A percentile compares a stretch with the other conserved stretches of the same genome.
These are phyloP conservation scores for Barnettozyma californica DNA, from an alignment of 805 yeast species.

Conservation along the genomic window DNA sequence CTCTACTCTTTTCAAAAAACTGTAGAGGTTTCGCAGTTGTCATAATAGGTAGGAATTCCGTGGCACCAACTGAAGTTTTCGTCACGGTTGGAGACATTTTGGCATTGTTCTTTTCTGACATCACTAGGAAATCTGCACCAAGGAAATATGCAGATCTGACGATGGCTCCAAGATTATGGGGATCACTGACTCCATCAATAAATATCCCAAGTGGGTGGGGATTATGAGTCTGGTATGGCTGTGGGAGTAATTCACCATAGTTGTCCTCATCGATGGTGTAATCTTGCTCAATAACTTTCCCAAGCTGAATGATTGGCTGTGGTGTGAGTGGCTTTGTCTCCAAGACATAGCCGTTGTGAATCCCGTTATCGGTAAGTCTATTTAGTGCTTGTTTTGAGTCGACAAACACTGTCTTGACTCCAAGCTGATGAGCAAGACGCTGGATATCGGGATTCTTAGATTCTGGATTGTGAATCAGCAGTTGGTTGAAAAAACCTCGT, in stretches of 20 bases:
- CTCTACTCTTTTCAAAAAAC: conserved; percentile 51
- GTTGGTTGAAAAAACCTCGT: conserved; percentile 46
- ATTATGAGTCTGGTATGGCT: conserved; percentile 18
- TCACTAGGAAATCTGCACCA: conserved; percentile 74
- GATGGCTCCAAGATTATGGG: conserved; percentile 84
- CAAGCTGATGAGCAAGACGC: conserved; percentile 37
- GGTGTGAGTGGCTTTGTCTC: conserved; percentile 52
- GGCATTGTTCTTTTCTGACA: conserved; percentile 68
- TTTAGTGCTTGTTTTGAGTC: conserved; percentile 46
- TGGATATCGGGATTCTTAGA: conserved; percentile 38
- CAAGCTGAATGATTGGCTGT: conserved; percentile 26
- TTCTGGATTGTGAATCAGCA: conserved; percentile 42
- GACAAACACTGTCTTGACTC: conserved; percentile 13
- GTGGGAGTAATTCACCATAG: conserved; percentile 23
- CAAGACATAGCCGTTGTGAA: conserved; percentile 76
- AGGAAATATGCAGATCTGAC: conserved; percentile 73
- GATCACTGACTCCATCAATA: conserved; percentile 77
- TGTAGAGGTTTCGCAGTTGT: conserved; percentile 51
- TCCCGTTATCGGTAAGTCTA: conserved; percentile 55
- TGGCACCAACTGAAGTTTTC: conserved; percentile 81
- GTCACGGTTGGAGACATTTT: conserved; percentile 71
- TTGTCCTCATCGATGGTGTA: conserved; percentile 22
- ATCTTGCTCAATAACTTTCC: conserved; percentile 13
- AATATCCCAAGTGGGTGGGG: conserved; percentile 63
- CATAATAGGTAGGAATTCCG: conserved; percentile 65